Evolutionary conservation across 2,329 filamentous ascomycete species (phyloP).

Genomic region (Bertia moriformis): DNA sequence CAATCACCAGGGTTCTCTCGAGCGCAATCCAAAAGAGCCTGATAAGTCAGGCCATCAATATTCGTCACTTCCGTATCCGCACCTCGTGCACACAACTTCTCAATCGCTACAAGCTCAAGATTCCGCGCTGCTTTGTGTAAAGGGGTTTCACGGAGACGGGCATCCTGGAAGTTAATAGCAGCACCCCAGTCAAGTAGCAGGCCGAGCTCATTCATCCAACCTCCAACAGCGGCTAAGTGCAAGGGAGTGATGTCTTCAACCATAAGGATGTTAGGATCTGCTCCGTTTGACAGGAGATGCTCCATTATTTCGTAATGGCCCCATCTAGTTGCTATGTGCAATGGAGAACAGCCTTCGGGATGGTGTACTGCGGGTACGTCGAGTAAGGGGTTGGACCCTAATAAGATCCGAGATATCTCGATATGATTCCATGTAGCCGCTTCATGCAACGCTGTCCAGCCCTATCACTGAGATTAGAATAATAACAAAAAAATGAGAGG

Average conservation of each 20-base stretch:
- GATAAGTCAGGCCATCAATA: not conserved
- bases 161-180: not conserved
- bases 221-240: not conserved
- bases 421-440: not conserved
- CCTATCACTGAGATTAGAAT: not conserved
- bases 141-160: not conserved
- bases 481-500: not conserved
- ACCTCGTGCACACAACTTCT: not conserved
- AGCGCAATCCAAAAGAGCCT: not conserved
- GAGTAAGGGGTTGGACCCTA: not conserved
- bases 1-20: not conserved
- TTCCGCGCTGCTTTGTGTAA: not conserved
- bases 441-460: not conserved
- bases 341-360: not conserved
- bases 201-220: not conserved
- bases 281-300: not conserved
- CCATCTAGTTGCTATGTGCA: not conserved
- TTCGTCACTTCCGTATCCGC: not conserved
- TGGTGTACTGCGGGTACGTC: not conserved
- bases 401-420: not conserved
- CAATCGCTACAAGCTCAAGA: not conserved
- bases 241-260: not conserved
- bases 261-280: not conserved
- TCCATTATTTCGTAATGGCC: not conserved
- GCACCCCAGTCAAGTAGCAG: not conserved